Percentiles rank a stretch among this genome's conserved stretches.
Evolutionary conservation across 202 grass and related monocot genomes (phyloP).

Genomic region (Panicum virgatum): DNA sequence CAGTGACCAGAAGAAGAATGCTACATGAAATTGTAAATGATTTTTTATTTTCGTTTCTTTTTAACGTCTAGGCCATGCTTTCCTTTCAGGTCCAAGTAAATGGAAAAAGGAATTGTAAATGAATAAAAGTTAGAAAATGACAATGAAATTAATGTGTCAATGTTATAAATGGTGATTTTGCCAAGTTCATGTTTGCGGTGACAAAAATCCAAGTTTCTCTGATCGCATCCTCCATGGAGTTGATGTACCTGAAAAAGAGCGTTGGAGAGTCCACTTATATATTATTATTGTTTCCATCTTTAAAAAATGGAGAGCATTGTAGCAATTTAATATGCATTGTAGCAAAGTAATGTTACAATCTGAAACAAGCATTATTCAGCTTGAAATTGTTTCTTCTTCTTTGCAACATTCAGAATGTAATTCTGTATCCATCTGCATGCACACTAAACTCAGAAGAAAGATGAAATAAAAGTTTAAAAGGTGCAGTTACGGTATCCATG

Average conservation of each 20-base stretch:
- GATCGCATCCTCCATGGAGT: constrained; percentile 63
- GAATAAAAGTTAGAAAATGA: too few species aligned
- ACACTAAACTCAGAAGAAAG: neutral
- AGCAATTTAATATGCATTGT: too few species aligned
- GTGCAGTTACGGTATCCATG: neutral
- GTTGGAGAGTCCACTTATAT: neutral
- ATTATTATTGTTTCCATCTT: neutral
- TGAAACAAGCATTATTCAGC: neutral
- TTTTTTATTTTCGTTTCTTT: too few species aligned
- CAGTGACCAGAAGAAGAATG: neutral
- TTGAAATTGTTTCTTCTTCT: neutral
- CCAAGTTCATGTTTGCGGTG: too few species aligned
- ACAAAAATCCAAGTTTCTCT: too few species aligned
- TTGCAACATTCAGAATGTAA: neutral
- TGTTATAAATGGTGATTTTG: too few species aligned
- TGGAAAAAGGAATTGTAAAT: too few species aligned
- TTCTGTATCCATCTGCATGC: neutral
- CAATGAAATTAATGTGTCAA: too few species aligned
- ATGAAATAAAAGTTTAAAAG: neutral
- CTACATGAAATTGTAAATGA: too few species aligned
- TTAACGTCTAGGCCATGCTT: too few species aligned
- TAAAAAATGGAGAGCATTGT: neutral
- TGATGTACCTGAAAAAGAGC: constrained; percentile 60
- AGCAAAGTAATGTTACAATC: neutral
- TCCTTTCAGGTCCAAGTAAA: too few species aligned